Evolutionary conservation across 2,329 filamentous ascomycete genomes (phyloP).

Genomic region (Coniochaeta hoffmannii): DNA sequence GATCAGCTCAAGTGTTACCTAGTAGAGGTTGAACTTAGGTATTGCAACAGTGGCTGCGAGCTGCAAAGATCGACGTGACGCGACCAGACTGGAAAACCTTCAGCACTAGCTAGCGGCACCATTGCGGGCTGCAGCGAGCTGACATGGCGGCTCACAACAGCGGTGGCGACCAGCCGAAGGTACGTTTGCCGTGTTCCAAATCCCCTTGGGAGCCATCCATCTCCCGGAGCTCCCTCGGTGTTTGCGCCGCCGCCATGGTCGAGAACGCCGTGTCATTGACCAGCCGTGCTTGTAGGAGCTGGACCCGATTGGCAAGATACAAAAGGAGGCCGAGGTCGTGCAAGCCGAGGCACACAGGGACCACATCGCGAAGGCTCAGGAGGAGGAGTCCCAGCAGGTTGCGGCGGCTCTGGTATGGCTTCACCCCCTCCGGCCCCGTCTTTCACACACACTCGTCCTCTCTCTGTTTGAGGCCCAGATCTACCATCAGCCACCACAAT

Average conservation of each 20-base stretch:
- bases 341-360: slow-evolving; percentile 29
- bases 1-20: no score
- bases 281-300: slow-evolving; percentile 10
- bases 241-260: no score
- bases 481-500: no score
- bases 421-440: not conserved
- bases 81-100: slow-evolving; percentile 11
- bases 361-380: slow-evolving; percentile 22
- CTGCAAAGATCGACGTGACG: no score
- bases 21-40: no score
- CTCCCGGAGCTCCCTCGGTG: no score
- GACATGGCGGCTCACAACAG: slow-evolving; percentile 26
- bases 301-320: slow-evolving; percentile 31
- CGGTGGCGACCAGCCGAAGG: slow-evolving; percentile 18
- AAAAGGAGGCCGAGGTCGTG: slow-evolving; percentile 27
- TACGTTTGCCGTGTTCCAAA: slow-evolving; percentile 15
- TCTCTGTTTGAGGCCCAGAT: no score
- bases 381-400: slow-evolving; percentile 31
- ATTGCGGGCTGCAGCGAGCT: slow-evolving; percentile 5
- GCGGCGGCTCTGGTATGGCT: slow-evolving; percentile 26
- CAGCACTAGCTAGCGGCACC: not conserved
- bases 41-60: no score
- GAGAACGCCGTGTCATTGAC: slow-evolving; percentile 14
- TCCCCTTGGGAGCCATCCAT: slow-evolving; percentile 13
- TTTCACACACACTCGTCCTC: no score